Conservation (phyloP, 1,284 basidiomycete genomes). For the Fomitopsis palustris region DNA sequence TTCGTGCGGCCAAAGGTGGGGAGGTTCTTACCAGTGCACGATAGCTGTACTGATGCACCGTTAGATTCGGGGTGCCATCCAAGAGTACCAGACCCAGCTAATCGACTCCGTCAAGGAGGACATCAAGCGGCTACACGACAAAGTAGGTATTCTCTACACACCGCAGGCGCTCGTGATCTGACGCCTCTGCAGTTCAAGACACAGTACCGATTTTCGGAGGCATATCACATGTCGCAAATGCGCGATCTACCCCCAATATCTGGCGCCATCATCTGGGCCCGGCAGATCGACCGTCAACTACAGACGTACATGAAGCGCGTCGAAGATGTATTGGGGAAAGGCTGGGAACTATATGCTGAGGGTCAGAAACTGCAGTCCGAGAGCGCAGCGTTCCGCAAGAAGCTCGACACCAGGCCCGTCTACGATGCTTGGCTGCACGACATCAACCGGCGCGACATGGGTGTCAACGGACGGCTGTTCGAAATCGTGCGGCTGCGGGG, state of each 20-base stretch:
- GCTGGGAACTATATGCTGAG: conserved; percentile 99
- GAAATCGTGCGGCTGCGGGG: conserved; percentile 86
- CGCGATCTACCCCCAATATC: conserved; percentile 96
- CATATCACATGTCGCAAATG: conserved; percentile 98
- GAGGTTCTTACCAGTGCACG: too few species aligned
- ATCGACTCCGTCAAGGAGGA: conserved; percentile 98
- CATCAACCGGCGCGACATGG: conserved; percentile 90
- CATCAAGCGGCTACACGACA: conserved; percentile 93
- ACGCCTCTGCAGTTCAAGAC: conserved; percentile 70
- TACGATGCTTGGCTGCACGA: conserved; percentile 97
- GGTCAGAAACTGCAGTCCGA: conserved; percentile 96
- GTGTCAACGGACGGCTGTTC: conserved; percentile 93
- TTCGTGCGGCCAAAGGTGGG: conserved; percentile 96
- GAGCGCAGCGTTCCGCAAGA: conserved; percentile 88
- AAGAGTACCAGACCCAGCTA: conserved; percentile 97
- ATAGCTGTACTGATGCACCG: too few species aligned
- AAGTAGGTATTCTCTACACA: conserved; percentile 41
- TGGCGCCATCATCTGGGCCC: conserved; percentile 97
- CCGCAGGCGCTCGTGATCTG: conserved; percentile 2
- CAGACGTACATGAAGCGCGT: conserved; percentile 99
- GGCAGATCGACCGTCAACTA: conserved; percentile 96
- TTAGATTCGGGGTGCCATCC: conserved; percentile 93
- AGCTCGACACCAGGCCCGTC: conserved; percentile 91
- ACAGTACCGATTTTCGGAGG: conserved; percentile 92
- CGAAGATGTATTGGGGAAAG: conserved; percentile 96